Evolutionary conservation across 139 green algal genomes (phyloP).

Genomic region (Diplosphaera chodatii): DNA sequence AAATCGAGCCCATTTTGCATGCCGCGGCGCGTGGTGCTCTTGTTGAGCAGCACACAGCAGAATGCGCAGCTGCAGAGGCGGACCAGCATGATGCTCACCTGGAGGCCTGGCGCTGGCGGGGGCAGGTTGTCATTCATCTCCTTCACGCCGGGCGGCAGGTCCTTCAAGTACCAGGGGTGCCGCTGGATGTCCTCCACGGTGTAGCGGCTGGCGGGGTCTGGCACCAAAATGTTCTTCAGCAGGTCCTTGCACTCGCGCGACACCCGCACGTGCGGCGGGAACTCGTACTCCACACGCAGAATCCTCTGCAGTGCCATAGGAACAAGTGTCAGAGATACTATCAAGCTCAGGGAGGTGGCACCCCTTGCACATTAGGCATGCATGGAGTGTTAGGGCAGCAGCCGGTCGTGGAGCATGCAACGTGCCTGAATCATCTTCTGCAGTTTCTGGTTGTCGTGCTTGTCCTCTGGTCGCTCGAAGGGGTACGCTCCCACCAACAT

Average conservation of each 20-base stretch:
- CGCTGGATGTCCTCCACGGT: constrained; percentile 66
- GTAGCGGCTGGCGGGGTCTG: constrained; percentile 74
- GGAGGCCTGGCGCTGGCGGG: constrained; percentile 34
- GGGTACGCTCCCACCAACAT: constrained; percentile 93
- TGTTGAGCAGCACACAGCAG: no score
- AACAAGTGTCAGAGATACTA: no score
- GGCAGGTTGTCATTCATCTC: constrained; percentile 76
- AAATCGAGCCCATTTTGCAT: no score
- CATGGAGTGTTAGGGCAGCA: no score
- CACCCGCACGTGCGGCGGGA: constrained; percentile 57
- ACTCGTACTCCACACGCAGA: constrained; percentile 75
- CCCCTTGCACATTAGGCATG: no score
- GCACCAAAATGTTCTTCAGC: constrained; percentile 56
- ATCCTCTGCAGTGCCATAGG: constrained; percentile 77
- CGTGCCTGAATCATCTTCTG: constrained; percentile 56
- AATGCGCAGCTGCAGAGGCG: no score
- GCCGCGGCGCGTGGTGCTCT: no score
- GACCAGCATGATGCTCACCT: no score
- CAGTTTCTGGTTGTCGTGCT: constrained; percentile 78
- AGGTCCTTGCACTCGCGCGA: constrained; percentile 70
- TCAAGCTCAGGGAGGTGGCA: no score
- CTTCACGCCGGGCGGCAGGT: constrained; percentile 79
- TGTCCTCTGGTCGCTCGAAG: constrained; percentile 93
- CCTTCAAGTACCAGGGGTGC: constrained; percentile 87
- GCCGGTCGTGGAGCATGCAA: no score